Base-by-base conservation (phyloP, 1,284 basidiomycete genomes). In the Golubevia pallescens region DNA sequence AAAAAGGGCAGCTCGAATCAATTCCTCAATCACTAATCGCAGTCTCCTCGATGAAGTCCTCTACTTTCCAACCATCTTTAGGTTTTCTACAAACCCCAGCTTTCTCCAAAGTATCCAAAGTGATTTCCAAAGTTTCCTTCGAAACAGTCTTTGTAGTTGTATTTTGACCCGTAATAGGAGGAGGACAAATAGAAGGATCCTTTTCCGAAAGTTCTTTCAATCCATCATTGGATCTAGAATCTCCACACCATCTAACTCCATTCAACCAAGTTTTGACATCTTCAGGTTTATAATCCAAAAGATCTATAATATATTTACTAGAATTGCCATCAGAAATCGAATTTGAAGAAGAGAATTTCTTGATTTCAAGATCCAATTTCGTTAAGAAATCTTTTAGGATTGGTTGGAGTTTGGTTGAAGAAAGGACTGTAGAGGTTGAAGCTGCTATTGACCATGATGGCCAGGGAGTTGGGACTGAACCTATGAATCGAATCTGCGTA, bases 401-500 rank as follows among this genome's bases (percentile, higher is more conserved):
- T 24, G 4, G 2, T 58, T 28, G 20, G 63, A 52, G 13, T 28
- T 10, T 5, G 23, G 1, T 7, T 58, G 53, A 10, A 74, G 60
- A 0, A 28, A 21, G 54, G 13, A 68, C 66, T 13, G 74, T 77
- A 24, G 66, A 61, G 13, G 48, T 56, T 3, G 77, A 78, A 0
- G 77, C 77, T 13, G 81, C 81, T 60, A 84, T 83, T 1, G 74
- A 88, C 96, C 96, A 99, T 1, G 93, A 95, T 16, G 95, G 93
- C 96, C 96, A 99, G 0, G 96, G 96, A 0, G 95, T 98, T 51
- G 91, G 92, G 0, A 94, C 92, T 3, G 90, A 90, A 16, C 93
- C 93, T 71, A 96, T 93, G 91, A 95, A 85, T 51, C 80, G 72
- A 5, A 77, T 69, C 23, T 78, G 71, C 16, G 58, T 56, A 2